phyloP scores from a whole-genome alignment of 352 stramenopile species.

The Phytopythium kandeliae region DNA sequence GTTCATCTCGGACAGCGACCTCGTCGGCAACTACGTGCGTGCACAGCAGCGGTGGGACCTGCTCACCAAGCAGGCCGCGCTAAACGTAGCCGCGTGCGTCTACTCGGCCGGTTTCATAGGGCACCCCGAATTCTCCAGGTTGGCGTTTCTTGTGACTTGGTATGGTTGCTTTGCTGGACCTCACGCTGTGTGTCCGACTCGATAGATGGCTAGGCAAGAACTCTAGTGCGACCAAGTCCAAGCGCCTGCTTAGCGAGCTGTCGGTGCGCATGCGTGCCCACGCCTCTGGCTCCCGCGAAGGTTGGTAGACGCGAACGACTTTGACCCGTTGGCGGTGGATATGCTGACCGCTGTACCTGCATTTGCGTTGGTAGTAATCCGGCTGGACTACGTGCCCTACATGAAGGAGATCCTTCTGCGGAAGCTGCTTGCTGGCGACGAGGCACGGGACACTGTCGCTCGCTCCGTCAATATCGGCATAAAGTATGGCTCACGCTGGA shows the following conservation, averaged over 20 bases:
- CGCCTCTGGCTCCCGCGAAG: conserved; percentile 80
- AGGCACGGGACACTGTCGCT: no score
- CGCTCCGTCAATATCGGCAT: no score
- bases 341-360: conserved; percentile 1
- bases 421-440: conserved; percentile 66
- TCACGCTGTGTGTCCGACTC: conserved; percentile 9
- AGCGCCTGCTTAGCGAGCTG: conserved; percentile 92
- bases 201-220: conserved; percentile 97
- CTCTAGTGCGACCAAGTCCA: conserved; percentile 93
- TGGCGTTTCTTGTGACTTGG: conserved; percentile 6
- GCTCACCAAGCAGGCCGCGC: conserved; percentile 87
- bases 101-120: conserved; percentile 81
- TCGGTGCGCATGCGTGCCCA: conserved; percentile 92
- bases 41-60: conserved; percentile 93
- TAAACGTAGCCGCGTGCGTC: conserved; percentile 87
- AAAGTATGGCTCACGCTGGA: no score
- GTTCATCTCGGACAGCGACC: conserved; percentile 85
- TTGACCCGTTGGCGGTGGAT: neutral
- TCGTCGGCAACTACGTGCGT: conserved; percentile 74
- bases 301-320: no score
- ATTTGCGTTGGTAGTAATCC: conserved; percentile 54
- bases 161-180: neutral
- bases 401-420: conserved; percentile 89
- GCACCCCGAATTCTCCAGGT: conserved; percentile 88
- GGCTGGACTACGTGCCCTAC: conserved; percentile 83